Evolutionary conservation across 495 filamentous ascomycete genomes (phyloP), one percentile per base, ranked within the genome.

Genomic region (Xylaria scruposa): DNA sequence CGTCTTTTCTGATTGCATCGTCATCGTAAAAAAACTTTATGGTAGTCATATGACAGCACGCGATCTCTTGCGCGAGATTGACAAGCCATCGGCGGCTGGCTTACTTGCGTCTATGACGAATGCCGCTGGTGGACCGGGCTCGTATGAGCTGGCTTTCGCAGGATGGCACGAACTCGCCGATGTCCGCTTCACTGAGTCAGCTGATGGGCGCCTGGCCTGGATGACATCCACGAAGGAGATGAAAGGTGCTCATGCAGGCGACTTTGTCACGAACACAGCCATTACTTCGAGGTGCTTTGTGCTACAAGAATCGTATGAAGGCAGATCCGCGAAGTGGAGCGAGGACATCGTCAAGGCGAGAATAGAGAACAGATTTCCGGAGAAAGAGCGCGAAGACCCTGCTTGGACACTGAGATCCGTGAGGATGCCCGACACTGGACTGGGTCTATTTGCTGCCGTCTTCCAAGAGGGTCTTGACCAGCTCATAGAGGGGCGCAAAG

Each of bases 321-420:
- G 91, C 13, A 95, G 88, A 72, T 92, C 92, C 7, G 82, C 83
- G 58, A 91, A 92, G 53, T 90, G 93, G 75, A 89, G 90, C 9
- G 96, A 99, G 82, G 96, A 99, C 72, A 85, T 97, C 31, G 87
- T 89, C 29, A 95, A 93, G 80, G 95, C 95, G 12, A 90, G 90
- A 70, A 91, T 97, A 64, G 95, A 97, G 79, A 92, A 90, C 9
- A 87, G 96, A 47, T 95, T 94, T 75, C 80, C 92, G 2, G 93
- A 97, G 74, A 80, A 82, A 31, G 91, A 96, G 84, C 87, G 94
- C 67, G 92, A 97, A 80, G 88, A 90, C 59, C 85, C 89, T 33
- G 90, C 90, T 74, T 97, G 94, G 94, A 89, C 91, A 31, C 83
- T 97, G 13, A 88, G 93, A 29, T 91, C 88, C 26, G 86, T 91